Conservation (phyloP, 306 rosid species). For the Rosa rugosa region DNA sequence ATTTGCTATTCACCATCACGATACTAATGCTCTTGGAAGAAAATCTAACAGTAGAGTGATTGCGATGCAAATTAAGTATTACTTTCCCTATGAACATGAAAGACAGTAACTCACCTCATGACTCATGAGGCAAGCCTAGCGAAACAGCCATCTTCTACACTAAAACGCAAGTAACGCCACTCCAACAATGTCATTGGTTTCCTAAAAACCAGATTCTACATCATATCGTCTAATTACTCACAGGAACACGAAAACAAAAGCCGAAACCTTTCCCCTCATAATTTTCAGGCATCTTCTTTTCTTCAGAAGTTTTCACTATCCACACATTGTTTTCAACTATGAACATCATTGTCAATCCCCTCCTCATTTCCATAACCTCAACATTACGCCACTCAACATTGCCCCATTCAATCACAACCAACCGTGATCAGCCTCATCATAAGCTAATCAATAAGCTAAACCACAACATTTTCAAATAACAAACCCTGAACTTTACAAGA, state of each 20-base stretch:
- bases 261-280: neutral
- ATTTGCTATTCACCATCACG: neutral
- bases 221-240: neutral
- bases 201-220: neutral
- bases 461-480: neutral
- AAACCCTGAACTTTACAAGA: neutral
- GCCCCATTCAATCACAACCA: neutral
- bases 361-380: neutral
- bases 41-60: neutral
- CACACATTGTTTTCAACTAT: neutral
- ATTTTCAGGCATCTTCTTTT: neutral
- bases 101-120: neutral
- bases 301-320: neutral
- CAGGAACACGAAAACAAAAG: neutral
- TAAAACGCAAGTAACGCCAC: neutral
- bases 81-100: neutral
- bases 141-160: neutral
- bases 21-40: conserved; percentile 1
- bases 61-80: neutral
- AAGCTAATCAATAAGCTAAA: neutral
- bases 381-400: neutral
- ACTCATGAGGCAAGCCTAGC: neutral
- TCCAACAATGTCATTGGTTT: neutral
- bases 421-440: neutral
- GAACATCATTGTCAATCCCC: neutral